phyloP scores from a whole-genome alignment of 345 rosid genomes.

The Gossypium sturtianum region DNA sequence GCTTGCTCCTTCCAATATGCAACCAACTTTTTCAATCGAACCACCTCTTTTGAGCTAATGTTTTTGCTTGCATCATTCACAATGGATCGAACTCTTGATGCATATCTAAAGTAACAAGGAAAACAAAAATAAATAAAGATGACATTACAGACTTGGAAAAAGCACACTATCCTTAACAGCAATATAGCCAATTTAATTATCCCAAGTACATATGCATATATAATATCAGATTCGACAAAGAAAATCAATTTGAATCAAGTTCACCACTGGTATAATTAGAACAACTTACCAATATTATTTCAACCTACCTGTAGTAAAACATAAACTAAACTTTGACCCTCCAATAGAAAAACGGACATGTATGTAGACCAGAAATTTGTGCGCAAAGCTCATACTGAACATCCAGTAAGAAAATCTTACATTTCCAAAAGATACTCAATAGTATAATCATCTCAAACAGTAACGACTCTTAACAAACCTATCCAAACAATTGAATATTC shows the following conservation, averaged over 20 bases:
- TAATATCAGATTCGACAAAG: background rate
- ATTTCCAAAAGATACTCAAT: no score
- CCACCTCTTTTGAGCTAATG: conserved; percentile 75
- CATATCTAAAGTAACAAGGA: conserved; percentile 46
- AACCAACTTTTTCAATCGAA: conserved; percentile 75
- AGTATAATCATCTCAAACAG: background rate
- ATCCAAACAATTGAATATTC: background rate
- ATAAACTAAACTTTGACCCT: background rate
- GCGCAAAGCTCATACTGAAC: background rate
- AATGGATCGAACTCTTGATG: conserved; percentile 85
- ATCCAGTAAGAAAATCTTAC: background rate
- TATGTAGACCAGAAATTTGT: background rate
- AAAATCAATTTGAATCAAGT: background rate
- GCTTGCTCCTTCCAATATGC: conserved; percentile 94
- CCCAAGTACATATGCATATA: background rate
- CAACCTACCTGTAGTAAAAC: background rate
- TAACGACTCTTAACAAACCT: background rate
- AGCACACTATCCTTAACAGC: background rate
- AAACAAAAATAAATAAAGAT: background rate
- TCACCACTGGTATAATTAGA: background rate
- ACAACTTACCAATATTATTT: background rate
- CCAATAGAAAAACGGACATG: background rate
- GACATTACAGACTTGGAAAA: background rate
- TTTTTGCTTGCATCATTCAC: conserved; percentile 90
- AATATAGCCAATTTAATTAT: background rate